These are phyloP conservation scores for Suhomyces sp. DNA, from an alignment of 805 yeast species.

Conservation along the genomic window DNA sequence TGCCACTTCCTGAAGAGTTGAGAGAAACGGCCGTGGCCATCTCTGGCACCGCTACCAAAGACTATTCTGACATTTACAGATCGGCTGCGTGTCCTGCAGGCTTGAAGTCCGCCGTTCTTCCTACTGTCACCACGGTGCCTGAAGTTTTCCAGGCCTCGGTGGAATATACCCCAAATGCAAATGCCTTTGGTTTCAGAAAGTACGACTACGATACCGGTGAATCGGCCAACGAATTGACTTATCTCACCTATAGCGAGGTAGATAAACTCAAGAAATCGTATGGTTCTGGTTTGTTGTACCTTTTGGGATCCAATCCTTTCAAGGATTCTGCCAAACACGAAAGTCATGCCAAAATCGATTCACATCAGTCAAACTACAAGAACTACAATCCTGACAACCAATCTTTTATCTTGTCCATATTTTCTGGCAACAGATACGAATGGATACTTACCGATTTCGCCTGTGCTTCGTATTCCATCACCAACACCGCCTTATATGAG, in stretches of 20 bases:
- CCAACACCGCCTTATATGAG: constrained; percentile 41
- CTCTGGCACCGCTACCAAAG: constrained; percentile 18
- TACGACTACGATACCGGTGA: constrained; percentile 15
- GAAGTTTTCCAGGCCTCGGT: constrained; percentile 16
- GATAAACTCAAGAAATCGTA: constrained; percentile 12
- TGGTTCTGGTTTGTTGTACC: constrained; percentile 23
- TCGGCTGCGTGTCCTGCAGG: constrained; percentile 21
- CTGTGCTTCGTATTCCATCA: constrained; percentile 29
- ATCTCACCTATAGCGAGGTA: constrained; percentile 14
- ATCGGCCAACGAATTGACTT: constrained; percentile 8
- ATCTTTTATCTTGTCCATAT: constrained; percentile 34
- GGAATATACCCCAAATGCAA: constrained; percentile 8
- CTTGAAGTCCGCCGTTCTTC: constrained; percentile 19
- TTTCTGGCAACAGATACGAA: constrained; percentile 33
- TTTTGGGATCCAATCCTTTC: constrained; percentile 20
- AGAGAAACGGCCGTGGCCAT: constrained; percentile 10
- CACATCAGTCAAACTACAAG: constrained; percentile 11
- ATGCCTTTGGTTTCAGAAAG: constrained; percentile 17
- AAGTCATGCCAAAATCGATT: constrained; percentile 21
- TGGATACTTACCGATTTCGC: constrained; percentile 39
- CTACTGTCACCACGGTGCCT: constrained; percentile 17
- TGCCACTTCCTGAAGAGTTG: constrained; percentile 14
- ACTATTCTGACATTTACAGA: constrained; percentile 30
- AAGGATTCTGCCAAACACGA: constrained; percentile 12
- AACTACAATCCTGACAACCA: constrained; percentile 16